Conservation (phyloP, 2,329 filamentous ascomycete genomes). For the Curvularia sp. region DNA sequence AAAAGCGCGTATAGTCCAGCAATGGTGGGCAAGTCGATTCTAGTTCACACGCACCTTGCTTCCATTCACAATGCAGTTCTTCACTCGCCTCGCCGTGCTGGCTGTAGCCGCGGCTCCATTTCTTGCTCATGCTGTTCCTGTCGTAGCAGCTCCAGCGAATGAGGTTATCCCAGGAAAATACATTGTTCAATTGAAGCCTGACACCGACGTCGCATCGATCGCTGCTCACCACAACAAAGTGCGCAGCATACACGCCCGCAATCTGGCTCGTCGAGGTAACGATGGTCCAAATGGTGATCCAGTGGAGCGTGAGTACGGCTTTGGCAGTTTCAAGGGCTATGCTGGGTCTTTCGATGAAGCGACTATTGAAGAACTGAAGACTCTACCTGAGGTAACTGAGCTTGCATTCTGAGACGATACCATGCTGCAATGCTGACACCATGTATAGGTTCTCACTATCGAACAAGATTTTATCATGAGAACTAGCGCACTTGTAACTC, state of each 20-base stretch:
- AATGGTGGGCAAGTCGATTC: not conserved
- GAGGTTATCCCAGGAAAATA: slow-evolving; percentile 51
- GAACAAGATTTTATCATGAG: slow-evolving; percentile 42
- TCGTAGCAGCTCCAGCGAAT: slow-evolving; percentile 12
- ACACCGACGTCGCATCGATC: slow-evolving; percentile 35
- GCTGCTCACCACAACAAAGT: slow-evolving; percentile 37
- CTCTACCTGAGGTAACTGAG: slow-evolving; percentile 34
- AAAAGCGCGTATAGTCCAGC: slow-evolving; percentile 9
- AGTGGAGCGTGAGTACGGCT: slow-evolving; percentile 40
- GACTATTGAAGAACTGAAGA: slow-evolving; percentile 41
- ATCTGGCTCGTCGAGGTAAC: slow-evolving; percentile 31
- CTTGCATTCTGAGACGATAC: not conserved
- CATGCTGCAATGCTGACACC: not conserved
- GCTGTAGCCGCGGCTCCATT: slow-evolving; percentile 35
- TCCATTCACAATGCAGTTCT: slow-evolving; percentile 36
- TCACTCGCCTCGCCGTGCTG: slow-evolving; percentile 36
- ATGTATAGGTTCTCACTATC: slow-evolving; percentile 23
- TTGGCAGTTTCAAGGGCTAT: slow-evolving; percentile 45
- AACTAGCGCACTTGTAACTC: slow-evolving; percentile 29
- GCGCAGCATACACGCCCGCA: slow-evolving; percentile 41
- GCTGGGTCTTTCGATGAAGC: slow-evolving; percentile 41
- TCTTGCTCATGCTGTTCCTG: slow-evolving; percentile 33
- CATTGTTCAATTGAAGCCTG: slow-evolving; percentile 54
- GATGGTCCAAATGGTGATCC: slow-evolving; percentile 21
- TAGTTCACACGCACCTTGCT: not conserved